Percentiles rank a stretch among this genome's conserved stretches.
Conservation (phyloP, 2,329 filamentous ascomycete genomes). For the Aciculosporium take region DNA sequence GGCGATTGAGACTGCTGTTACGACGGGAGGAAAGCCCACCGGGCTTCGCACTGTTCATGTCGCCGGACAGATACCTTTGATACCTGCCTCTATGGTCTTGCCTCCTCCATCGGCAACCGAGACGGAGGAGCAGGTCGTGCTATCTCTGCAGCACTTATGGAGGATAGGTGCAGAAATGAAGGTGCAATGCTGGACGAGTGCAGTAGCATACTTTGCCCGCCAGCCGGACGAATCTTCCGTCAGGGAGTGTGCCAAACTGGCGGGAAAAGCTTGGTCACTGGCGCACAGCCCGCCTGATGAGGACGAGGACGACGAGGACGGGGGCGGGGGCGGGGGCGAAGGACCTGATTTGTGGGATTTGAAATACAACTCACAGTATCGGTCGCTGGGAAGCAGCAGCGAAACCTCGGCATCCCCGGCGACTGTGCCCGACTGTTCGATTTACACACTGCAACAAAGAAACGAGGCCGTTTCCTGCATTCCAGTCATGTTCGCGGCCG, state of each 20-base stretch:
- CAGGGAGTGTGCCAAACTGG: conserved; percentile 25
- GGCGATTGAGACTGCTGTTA: conserved; percentile 45
- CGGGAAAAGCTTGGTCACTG: conserved; percentile 32
- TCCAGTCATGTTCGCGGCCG: conserved; percentile 59
- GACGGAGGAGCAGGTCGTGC: conserved; percentile 44
- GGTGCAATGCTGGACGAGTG: conserved; percentile 61
- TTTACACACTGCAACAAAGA: conserved; percentile 23
- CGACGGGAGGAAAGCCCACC: conserved; percentile 6
- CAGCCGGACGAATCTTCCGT: conserved; percentile 15
- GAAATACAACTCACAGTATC: conserved; percentile 40
- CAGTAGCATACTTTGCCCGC: conserved; percentile 56
- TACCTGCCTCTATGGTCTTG: conserved; percentile 64
- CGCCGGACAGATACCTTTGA: conserved; percentile 81
- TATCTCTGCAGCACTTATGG: conserved; percentile 82
- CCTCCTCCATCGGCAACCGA: conserved; percentile 23
- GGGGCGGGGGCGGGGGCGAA: conserved; percentile 26
- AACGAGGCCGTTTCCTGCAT: conserved; percentile 22
- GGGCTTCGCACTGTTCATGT: conserved; percentile 41
- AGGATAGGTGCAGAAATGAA: conserved; percentile 60
- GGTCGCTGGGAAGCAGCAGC: conserved; percentile 22
- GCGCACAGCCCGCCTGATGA: conserved; percentile 23
- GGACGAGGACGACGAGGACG: conserved; percentile 29
- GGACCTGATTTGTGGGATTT: conserved; percentile 56
- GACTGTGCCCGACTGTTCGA: conserved; percentile 36
- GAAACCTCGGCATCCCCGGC: conserved; percentile 13